Evolutionary conservation across 1,284 basidiomycete genomes (phyloP), one percentile per base, ranked within the genome.

Genomic region (Cryptococcus neoformans): DNA sequence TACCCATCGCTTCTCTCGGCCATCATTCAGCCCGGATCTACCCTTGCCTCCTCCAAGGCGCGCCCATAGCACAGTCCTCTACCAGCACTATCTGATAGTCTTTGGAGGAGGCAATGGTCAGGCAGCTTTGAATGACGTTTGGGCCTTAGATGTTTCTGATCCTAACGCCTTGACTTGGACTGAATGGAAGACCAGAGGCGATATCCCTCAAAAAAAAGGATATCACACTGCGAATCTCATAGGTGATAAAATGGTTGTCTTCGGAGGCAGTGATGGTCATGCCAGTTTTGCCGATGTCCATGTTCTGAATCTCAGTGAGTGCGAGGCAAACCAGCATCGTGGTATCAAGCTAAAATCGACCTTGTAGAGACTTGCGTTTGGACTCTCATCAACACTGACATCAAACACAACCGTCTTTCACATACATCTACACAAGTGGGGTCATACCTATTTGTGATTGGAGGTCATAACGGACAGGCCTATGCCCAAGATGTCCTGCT

Each of bases 61-160:
- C 36, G 92, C 92, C 2, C 92, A 96, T 74, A 91, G 90, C 0
- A 85, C 90, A 2, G 89, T 92, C 28, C 79, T 86, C 38, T 87
- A 90, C 69, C 80, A 82, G 45, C 82, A 84, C 55, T 87, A 84
- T 67, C 82, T 96, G 0, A 90, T 89, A 80, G 80, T 96, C 3
- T 96, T 96, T 70, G 92, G 92, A 4, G 92, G 93, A 17, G 93
- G 92, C 2, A 94, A 93, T 60, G 92, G 92, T 0, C 82, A 88
- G 75, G 85, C 84, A 16, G 92, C 92, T 1, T 81, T 96, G 59
- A 92, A 92, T 68, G 92, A 96, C 72, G 81, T 95, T 6, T 94
- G 92, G 90, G 85, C 87, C 14, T 80, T 95, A 12, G 91, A 94
- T 60, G 83, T 76, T 9, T 66, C 66, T 6, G 72, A 75, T 51